Percentiles rank a stretch among this genome's conserved stretches.
phyloP scores from a whole-genome alignment of 495 filamentous ascomycete species.

The Elaphomyces granulatus region DNA sequence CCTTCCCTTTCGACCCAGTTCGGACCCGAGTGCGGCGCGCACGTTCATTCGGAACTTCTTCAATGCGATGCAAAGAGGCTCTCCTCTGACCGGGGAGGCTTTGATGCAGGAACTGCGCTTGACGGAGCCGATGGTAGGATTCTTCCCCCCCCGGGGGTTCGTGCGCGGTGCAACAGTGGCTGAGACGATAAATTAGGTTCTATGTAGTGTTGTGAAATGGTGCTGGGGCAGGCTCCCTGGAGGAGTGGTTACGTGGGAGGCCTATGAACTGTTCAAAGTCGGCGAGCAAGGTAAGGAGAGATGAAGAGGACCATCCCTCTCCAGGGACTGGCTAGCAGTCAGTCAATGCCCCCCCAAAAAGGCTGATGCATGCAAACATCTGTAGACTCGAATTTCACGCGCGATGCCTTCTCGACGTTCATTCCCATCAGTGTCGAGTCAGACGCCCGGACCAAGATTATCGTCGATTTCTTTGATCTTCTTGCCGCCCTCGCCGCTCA shows the following conservation, averaged over 20 bases:
- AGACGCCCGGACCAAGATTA: conserved; percentile 70
- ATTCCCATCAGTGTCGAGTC: conserved; percentile 91
- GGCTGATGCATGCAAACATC: no score
- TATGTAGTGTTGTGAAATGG: conserved; percentile 94
- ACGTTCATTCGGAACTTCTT: conserved; percentile 92
- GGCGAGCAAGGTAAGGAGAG: conserved; percentile 94
- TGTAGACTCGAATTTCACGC: conserved; percentile 85
- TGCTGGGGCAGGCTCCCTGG: conserved; percentile 91
- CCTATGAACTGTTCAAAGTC: conserved; percentile 88
- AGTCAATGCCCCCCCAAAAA: neutral
- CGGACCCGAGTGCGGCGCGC: conserved; percentile 79
- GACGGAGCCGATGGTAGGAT: conserved; percentile 77
- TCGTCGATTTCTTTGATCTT: conserved; percentile 94
- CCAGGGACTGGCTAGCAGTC: no score
- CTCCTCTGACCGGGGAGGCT: conserved; percentile 45
- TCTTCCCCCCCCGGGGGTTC: neutral
- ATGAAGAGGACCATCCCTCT: no score
- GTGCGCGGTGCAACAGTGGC: neutral
- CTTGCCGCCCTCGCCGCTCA: conserved; percentile 69
- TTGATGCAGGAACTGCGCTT: conserved; percentile 80
- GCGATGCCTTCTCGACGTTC: conserved; percentile 90
- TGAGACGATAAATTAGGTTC: conserved; percentile 41
- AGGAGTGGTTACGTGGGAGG: conserved; percentile 92
- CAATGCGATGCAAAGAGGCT: conserved; percentile 36
- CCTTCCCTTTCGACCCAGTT: conserved; percentile 86